A percentile compares a stretch with the other conserved stretches of the same genome.
phyloP scores from a whole-genome alignment of 148 eudicot genomes.

The Rhododendron mucronatum region DNA sequence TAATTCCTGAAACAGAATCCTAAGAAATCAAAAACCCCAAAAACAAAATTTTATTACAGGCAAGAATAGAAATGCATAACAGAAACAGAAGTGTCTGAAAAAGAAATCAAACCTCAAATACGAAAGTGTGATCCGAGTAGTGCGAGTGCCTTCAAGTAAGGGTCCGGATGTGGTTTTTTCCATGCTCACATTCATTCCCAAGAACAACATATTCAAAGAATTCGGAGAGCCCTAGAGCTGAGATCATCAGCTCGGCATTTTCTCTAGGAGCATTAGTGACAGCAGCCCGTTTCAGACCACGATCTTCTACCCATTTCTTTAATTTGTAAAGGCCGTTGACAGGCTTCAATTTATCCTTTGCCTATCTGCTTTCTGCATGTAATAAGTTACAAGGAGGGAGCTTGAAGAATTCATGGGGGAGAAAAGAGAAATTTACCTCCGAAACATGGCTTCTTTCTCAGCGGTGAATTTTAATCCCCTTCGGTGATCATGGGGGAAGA shows the following conservation, averaged over 20 bases:
- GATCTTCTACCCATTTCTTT: conserved; percentile 77
- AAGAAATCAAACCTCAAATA: conserved; percentile 59
- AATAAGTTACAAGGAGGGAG: not conserved
- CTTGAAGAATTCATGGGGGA: not conserved
- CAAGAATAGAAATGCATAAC: not conserved
- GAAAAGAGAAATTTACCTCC: conserved; percentile 40
- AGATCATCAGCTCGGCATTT: conserved; percentile 86
- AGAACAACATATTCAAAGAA: conserved; percentile 69
- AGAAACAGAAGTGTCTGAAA: not conserved
- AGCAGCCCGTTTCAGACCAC: conserved; percentile 84
- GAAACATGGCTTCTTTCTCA: conserved; percentile 78
- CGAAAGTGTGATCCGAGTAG: conserved; percentile 61
- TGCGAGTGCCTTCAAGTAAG: conserved; percentile 77
- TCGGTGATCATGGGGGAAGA: conserved; percentile 78
- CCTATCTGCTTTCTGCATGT: conserved; percentile 41
- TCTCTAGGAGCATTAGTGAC: conserved; percentile 85
- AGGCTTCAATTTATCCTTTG: conserved; percentile 63
- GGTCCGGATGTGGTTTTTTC: conserved; percentile 85
- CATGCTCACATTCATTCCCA: conserved; percentile 82
- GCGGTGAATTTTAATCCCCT: conserved; percentile 61
- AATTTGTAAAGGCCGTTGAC: conserved; percentile 63
- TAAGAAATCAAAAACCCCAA: conserved; percentile 4
- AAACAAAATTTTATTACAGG: not conserved
- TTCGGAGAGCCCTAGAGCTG: conserved; percentile 64
- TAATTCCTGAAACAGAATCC: conserved; percentile 92